Conservation (phyloP, 2,329 filamentous ascomycete species). For the Tolypocladium tundrense region DNA sequence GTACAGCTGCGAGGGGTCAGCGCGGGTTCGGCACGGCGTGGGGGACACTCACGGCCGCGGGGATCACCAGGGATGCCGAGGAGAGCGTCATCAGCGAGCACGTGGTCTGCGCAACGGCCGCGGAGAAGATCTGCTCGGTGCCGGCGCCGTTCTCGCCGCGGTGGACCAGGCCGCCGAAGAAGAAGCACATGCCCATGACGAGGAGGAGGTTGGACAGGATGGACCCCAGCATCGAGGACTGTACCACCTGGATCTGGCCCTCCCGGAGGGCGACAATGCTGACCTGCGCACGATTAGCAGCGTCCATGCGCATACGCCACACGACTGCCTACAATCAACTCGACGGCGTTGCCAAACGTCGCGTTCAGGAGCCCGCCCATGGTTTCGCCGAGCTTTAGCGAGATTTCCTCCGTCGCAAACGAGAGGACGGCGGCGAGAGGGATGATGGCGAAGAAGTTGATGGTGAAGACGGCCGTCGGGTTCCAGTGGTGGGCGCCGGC, state of each 20-base stretch:
- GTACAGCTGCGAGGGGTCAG: slow-evolving; percentile 41
- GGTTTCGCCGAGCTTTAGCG: slow-evolving; percentile 60
- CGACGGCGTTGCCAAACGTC: slow-evolving; percentile 71
- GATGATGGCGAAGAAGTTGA: slow-evolving; percentile 76
- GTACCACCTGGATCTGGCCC: slow-evolving; percentile 88
- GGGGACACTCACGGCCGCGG: slow-evolving; percentile 46
- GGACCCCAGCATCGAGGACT: slow-evolving; percentile 92
- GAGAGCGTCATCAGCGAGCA: slow-evolving; percentile 66
- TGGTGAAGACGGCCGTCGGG: slow-evolving; percentile 58
- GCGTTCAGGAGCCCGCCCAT: slow-evolving; percentile 66
- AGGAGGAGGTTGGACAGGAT: slow-evolving; percentile 91
- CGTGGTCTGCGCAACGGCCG: slow-evolving; percentile 67
- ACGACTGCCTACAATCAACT: slow-evolving; percentile 54
- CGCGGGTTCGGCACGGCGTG: not conserved
- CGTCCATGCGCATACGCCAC: not conserved
- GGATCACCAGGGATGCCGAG: slow-evolving; percentile 69
- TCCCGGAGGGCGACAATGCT: slow-evolving; percentile 83
- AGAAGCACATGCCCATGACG: slow-evolving; percentile 72
- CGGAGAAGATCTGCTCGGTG: slow-evolving; percentile 62
- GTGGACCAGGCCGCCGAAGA: slow-evolving; percentile 61
- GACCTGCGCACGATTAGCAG: slow-evolving; percentile 43
- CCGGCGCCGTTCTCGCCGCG: slow-evolving; percentile 44
- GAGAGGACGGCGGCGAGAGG: slow-evolving; percentile 64
- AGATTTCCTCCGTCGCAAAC: slow-evolving; percentile 71
- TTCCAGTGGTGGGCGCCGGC: slow-evolving; percentile 53